Conservation (phyloP, 495 filamentous ascomycete species). For the Penicillium silybi region DNA sequence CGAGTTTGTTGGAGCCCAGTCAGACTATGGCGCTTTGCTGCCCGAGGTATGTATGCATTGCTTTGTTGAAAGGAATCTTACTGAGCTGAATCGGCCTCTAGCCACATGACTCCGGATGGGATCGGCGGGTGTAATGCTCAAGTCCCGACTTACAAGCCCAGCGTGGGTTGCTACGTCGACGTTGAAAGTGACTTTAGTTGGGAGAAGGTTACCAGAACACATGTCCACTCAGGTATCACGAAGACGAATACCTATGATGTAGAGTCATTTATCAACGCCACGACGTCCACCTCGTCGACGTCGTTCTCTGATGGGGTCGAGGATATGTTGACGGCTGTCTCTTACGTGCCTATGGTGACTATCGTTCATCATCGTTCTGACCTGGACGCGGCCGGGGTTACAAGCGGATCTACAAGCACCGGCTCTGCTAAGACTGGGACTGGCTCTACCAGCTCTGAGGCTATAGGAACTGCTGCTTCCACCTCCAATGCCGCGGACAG, state of each 20-base stretch:
- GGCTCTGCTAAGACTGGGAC: neutral
- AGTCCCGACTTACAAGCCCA: neutral
- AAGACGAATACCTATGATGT: neutral
- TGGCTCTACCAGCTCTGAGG: neutral
- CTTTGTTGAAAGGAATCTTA: too few relatives aligned
- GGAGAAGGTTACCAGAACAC: neutral
- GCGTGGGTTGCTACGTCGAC: neutral
- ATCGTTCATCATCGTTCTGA: slow-evolving; percentile 9
- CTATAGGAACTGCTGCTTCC: neutral
- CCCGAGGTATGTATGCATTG: slow-evolving; percentile 1
- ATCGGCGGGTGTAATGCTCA: neutral
- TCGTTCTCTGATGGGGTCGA: neutral
- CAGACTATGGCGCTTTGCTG: slow-evolving; percentile 6
- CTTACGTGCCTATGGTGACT: slow-evolving; percentile 5
- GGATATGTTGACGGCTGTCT: neutral
- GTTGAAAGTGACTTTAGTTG: neutral
- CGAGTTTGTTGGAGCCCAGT: neutral
- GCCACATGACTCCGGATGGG: neutral
- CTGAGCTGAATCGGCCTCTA: neutral
- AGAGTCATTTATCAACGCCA: neutral
- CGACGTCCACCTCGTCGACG: neutral
- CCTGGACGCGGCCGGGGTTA: neutral
- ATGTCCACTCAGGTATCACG: neutral
- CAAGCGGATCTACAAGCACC: neutral
- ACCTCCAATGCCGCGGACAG: slow-evolving; percentile 10